Evolutionary conservation across 2,329 filamentous ascomycete genomes (phyloP).

Genomic region (Bipolaris cookei): DNA sequence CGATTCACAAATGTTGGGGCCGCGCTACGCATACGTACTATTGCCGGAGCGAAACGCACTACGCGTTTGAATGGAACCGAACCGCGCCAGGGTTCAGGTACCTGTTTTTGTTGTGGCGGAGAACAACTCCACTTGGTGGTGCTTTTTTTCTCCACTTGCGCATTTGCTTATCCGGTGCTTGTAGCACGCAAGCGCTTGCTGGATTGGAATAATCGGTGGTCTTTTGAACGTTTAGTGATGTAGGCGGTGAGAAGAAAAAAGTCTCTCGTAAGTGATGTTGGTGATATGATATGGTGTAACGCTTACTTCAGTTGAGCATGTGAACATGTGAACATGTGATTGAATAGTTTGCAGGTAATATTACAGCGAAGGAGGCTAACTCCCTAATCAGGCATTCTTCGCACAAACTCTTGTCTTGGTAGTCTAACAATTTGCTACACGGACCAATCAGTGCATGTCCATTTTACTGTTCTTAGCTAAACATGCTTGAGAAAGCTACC

Average conservation of each 20-base stretch:
- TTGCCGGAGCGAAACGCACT: no score
- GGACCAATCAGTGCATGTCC: background rate
- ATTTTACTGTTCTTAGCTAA: no score
- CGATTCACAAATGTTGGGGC: no score
- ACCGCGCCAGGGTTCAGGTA: background rate
- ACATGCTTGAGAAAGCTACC: no score
- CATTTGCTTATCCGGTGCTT: background rate
- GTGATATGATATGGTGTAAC: background rate
- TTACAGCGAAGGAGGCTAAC: background rate
- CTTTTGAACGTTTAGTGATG: background rate
- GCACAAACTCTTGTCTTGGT: background rate
- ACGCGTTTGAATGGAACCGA: background rate
- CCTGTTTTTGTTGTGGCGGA: background rate
- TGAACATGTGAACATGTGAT: background rate
- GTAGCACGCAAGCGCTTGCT: background rate
- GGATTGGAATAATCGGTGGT: background rate
- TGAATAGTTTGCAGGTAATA: background rate
- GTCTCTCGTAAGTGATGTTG: background rate
- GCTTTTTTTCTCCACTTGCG: background rate
- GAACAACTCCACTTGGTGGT: background rate
- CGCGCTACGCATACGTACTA: no score
- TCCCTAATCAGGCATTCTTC: background rate
- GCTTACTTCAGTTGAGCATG: background rate
- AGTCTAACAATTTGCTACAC: background rate
- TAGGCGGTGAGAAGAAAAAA: background rate